Conservation (phyloP, 495 filamentous ascomycete genomes). For the Terfezia claveryi region DNA sequence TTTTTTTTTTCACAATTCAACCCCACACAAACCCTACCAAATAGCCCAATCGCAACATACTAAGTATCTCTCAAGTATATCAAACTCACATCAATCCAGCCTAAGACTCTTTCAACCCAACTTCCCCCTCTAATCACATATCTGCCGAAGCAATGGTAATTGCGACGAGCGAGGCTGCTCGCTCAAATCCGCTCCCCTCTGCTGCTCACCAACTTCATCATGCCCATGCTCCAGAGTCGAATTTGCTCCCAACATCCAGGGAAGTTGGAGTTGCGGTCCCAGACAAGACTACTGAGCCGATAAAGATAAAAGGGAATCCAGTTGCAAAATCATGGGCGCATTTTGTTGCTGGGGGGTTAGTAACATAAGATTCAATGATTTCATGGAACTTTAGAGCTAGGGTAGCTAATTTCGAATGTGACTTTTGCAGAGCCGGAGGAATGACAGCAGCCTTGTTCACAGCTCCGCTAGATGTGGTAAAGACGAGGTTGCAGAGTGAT, state of each 20-base stretch:
- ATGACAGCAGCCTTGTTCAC: conserved; percentile 76
- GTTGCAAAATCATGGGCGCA: conserved; percentile 38
- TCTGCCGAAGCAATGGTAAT: neutral
- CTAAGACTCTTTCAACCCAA: too few species aligned
- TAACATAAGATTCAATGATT: conserved; percentile 1
- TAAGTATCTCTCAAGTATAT: too few species aligned
- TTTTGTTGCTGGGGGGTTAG: conserved; percentile 69
- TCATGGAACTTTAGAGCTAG: conserved; percentile 3
- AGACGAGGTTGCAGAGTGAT: conserved; percentile 73
- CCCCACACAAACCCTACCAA: too few species aligned
- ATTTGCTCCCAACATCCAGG: conserved; percentile 15
- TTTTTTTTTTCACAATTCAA: too few species aligned
- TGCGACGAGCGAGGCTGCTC: neutral
- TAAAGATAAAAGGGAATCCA: neutral
- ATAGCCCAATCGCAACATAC: too few species aligned
- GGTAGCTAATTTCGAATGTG: neutral
- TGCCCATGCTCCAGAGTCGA: conserved; percentile 4
- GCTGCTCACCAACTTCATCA: neutral
- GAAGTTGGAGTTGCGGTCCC: conserved; percentile 15
- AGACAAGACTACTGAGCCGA: conserved; percentile 5
- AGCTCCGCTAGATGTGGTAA: conserved; percentile 72
- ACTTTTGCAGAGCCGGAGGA: conserved; percentile 43
- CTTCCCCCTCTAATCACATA: too few species aligned
- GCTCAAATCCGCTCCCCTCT: neutral
- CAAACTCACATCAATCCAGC: too few species aligned